These are phyloP conservation scores for Rhodosporidiobolus odoratus DNA, from an alignment of 768 basidiomycete species.

Conservation along the genomic window DNA sequence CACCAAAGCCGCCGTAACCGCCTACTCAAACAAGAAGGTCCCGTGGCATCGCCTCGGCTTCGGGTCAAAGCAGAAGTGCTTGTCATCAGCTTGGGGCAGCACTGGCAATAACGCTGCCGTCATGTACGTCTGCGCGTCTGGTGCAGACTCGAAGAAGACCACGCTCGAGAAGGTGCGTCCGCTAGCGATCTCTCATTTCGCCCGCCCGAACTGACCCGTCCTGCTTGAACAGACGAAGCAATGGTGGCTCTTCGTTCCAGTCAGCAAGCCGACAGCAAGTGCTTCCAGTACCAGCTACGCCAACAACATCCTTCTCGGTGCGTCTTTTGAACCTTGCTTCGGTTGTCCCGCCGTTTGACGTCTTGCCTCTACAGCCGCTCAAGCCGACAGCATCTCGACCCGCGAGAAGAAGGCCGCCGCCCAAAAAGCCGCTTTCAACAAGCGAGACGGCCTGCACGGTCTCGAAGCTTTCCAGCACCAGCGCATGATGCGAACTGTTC, in stretches of 20 bases:
- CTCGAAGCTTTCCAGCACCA: not conserved
- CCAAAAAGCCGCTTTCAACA: slow-evolving; percentile 24
- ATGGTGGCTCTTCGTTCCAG: slow-evolving; percentile 29
- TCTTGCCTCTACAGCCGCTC: slow-evolving; percentile 11
- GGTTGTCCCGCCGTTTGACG: no score
- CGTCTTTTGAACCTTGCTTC: not conserved
- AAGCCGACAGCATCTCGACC: slow-evolving; percentile 29
- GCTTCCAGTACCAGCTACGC: slow-evolving; percentile 7
- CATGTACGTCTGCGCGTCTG: slow-evolving; percentile 33
- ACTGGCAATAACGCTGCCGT: slow-evolving; percentile 20
- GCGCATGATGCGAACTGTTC: not conserved
- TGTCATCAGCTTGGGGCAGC: slow-evolving; percentile 12
- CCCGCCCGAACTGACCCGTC: no score
- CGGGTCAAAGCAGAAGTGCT: slow-evolving; percentile 33
- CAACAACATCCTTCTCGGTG: slow-evolving; percentile 30
- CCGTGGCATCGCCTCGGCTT: slow-evolving; percentile 16
- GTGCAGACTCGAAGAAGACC: slow-evolving; percentile 10
- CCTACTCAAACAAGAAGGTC: slow-evolving; percentile 1
- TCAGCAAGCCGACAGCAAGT: slow-evolving; percentile 2
- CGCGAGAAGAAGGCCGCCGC: slow-evolving; percentile 35
- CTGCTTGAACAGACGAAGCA: not conserved
- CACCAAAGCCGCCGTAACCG: not conserved
- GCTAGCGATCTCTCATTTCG: not conserved
- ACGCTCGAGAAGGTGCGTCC: slow-evolving; percentile 27
- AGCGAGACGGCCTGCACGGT: not conserved